Evolutionary conservation across 768 basidiomycete genomes (phyloP).

Genomic region (Rubroboletus pulcherrimus): DNA sequence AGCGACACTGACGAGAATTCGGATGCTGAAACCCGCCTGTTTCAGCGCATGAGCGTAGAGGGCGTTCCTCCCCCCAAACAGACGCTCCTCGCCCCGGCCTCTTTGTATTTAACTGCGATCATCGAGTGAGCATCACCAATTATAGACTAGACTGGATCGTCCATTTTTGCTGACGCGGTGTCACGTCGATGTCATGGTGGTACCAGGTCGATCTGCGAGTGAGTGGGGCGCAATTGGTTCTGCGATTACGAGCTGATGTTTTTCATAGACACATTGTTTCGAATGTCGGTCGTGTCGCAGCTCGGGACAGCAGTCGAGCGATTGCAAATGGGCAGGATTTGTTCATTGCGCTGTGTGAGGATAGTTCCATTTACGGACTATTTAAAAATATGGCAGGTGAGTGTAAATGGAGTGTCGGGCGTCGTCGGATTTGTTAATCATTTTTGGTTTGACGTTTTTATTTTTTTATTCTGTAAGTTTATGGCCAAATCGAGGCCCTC

Average conservation of each 20-base stretch:
- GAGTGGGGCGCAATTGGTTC: constrained; percentile 32
- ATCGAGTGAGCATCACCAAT: constrained; percentile 67
- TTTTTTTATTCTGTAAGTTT: constrained; percentile 44
- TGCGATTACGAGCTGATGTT: constrained; percentile 2
- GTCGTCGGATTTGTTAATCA: constrained; percentile 17
- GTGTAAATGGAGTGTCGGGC: constrained; percentile 7
- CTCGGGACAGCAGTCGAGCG: constrained; percentile 79
- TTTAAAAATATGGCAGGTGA: constrained; percentile 86
- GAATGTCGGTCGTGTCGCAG: constrained; percentile 79
- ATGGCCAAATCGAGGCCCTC: constrained; percentile 71
- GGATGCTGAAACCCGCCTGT: constrained; percentile 56
- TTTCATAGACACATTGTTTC: constrained; percentile 70
- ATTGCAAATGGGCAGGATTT: constrained; percentile 76
- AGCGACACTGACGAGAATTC: constrained; percentile 78
- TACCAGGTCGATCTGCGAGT: constrained; percentile 83
- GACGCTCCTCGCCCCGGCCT: constrained; percentile 70
- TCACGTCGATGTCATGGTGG: constrained; percentile 15
- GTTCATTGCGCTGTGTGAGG: constrained; percentile 86
- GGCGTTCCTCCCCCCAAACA: constrained; percentile 50
- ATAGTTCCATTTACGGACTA: constrained; percentile 77
- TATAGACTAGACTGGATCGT: constrained; percentile 13
- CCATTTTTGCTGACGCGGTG: constrained; percentile 26
- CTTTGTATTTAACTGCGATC: constrained; percentile 88
- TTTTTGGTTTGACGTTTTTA: constrained; percentile 16
- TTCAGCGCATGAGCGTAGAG: constrained; percentile 55